Base-by-base conservation (phyloP, 176 grass and related monocot species). In the Secale cereale region DNA sequence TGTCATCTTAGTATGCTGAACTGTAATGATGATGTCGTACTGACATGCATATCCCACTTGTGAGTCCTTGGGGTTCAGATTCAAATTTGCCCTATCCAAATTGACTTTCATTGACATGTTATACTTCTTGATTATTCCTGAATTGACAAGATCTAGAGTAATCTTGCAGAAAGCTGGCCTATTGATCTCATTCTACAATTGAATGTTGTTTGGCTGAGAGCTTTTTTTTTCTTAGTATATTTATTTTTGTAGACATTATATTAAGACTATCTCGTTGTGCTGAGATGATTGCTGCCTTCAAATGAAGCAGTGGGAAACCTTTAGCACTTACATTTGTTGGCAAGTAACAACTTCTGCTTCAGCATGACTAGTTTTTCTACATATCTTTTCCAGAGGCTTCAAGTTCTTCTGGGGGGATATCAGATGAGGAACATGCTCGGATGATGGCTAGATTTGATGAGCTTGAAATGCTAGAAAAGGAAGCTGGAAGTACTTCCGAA, bases 391-490 rank as follows among this genome's bases (percentile, higher is more conserved):
- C 79, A 88, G 80, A 87, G 52, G 87, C 84, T 89, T 78, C 78
- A 79, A 78, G 23, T 36, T 81, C 69, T 84, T 65, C 70, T 67
- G 43, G 16, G 70, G 54, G 60, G 65, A 71, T 89, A 73, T 59
- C 78, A 77, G 84, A 92, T 64, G 87, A 32, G 54, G 91, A 92
- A 71, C 88, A 91, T 92, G 85, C 77, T 87, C 87, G 61, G 67
- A 86, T 99, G 65, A 92, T 96, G 88, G 84, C 91, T 71, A 92
- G 86, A 71, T 78, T 99, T 87, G 88, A 91, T 60, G 91, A 94
- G 91, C 76, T 96, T 35, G 93, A 96, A 78, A 91, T 73, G 78
- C 80, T 96, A 85, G 97, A 99, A 83, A 77, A 75, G 39, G 91
- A 96, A 66, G 84, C 79, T 80, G 93, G 88, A 82, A 87, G 50